Evolutionary conservation across 345 rosid genomes (phyloP).

Genomic region (Aethionema arabicum): DNA sequence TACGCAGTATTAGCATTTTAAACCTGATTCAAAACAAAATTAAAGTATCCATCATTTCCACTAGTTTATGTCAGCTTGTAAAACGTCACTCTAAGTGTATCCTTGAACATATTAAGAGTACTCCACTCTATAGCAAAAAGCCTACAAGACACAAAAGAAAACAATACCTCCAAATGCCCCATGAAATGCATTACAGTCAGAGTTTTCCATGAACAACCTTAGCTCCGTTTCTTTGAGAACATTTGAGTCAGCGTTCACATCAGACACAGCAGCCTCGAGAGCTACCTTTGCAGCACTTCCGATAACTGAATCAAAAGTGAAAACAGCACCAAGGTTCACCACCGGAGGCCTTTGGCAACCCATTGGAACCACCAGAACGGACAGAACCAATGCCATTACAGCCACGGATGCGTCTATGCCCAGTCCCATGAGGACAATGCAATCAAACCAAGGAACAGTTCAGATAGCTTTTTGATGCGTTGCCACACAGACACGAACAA

Average conservation of each 20-base stretch:
- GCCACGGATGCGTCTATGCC: constrained; percentile 15
- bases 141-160: neutral
- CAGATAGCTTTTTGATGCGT: neutral
- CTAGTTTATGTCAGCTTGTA: neutral
- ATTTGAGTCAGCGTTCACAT: constrained; percentile 51
- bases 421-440: constrained; percentile 28
- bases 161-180: constrained; percentile 63
- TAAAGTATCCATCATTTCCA: constrained; percentile 5
- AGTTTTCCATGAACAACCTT: constrained; percentile 46
- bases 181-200: constrained; percentile 61
- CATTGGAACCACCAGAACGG: constrained; percentile 32
- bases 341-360: constrained; percentile 44
- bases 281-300: constrained; percentile 81
- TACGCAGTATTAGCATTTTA: constrained; percentile 6
- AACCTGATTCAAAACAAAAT: constrained; percentile 2
- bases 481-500: neutral
- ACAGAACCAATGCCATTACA: constrained; percentile 30
- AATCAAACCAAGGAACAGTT: constrained; percentile 18
- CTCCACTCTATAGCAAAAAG: neutral
- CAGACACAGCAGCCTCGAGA: constrained; percentile 59
- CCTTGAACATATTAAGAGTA: neutral
- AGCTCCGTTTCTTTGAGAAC: constrained; percentile 60
- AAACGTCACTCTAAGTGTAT: neutral
- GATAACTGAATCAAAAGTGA: constrained; percentile 66
- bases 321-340: constrained; percentile 70